Evolutionary conservation across 257 asterid species (phyloP), one percentile per base, ranked within the genome.

Genomic region (Rhazya stricta): DNA sequence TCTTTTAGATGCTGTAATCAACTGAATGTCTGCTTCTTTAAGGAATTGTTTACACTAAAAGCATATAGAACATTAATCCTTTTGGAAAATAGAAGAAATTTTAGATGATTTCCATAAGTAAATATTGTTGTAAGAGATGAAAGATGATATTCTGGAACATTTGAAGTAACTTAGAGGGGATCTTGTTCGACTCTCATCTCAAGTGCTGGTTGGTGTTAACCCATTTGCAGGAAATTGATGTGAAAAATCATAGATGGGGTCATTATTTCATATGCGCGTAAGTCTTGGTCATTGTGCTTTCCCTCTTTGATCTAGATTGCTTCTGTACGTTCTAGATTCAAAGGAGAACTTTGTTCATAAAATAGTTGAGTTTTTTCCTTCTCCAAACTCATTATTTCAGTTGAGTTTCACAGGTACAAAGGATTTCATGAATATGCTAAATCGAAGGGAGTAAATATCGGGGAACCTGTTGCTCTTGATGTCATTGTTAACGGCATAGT

Each of bases 231-330:
- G 97, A 90, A 77, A 83, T 91, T 79, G 96, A 91, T 79, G 73
- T 90, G 84, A 90, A 88, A 88, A 83, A 87, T 84, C 97, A 87
- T 85, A 88, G 74, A 87, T 91, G 97, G 97, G 95, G 95, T 75
- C 96, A 91, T 82, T 91, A 91, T 78, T 92, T 92, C 83, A 81
- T 92, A 78, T 92, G 97, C 58, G 97, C 96, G 97, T 90, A 85
- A 66, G 94, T 12, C 23, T 50, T 18, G 5, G 30, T 42, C 19
- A 45, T 46, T 45, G 13, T 27, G 30, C 23, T 75, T 34, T 62
- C 18, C 41, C 23, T 46, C 18, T 53, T 71, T 50, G 21, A 13
- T 50, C n/a, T 16, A 50, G 56, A 15, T 50, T 12, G 56, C 56
- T 3, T 13, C 56, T 2, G 21, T 50, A 9, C n/a, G 56, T n/a